Evolutionary conservation across 1,284 basidiomycete species (phyloP).

Genomic region (Coniophora puteana): DNA sequence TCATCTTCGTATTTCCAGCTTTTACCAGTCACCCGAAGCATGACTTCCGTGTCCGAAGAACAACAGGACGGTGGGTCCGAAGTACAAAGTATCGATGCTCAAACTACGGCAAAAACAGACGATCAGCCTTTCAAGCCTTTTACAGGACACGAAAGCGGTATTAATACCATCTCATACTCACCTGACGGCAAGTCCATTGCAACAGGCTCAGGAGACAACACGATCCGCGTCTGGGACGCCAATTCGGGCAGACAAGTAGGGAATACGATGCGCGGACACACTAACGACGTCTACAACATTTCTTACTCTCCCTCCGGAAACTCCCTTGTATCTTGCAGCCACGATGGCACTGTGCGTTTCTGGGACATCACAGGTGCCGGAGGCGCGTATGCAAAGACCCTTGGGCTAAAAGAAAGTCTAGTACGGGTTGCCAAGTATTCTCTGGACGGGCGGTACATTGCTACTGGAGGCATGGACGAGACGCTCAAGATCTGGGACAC

Average conservation of each 20-base stretch:
- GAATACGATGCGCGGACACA: background rate
- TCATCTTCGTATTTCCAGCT: too few relatives aligned
- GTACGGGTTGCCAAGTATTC: slow-evolving; percentile 1
- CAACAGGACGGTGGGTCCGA: too few relatives aligned
- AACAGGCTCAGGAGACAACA: background rate
- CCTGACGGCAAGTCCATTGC: slow-evolving; percentile 1
- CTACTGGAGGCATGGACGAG: background rate
- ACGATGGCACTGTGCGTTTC: background rate
- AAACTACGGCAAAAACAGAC: too few relatives aligned
- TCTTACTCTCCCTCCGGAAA: background rate
- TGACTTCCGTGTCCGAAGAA: too few relatives aligned
- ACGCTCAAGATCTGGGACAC: background rate
- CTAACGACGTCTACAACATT: background rate
- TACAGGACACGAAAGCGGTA: background rate
- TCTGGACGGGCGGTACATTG: background rate
- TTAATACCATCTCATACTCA: background rate
- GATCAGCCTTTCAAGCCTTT: too few relatives aligned
- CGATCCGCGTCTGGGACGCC: slow-evolving; percentile 1
- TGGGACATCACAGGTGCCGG: slow-evolving; percentile 3
- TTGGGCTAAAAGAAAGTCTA: too few relatives aligned
- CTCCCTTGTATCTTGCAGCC: background rate
- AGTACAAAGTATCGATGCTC: too few relatives aligned
- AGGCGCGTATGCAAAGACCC: too few relatives aligned
- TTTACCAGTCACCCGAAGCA: too few relatives aligned
- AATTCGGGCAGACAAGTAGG: background rate